Base-by-base conservation (phyloP, 352 stramenopile species). In the Halophytophthora batemanensis region DNA sequence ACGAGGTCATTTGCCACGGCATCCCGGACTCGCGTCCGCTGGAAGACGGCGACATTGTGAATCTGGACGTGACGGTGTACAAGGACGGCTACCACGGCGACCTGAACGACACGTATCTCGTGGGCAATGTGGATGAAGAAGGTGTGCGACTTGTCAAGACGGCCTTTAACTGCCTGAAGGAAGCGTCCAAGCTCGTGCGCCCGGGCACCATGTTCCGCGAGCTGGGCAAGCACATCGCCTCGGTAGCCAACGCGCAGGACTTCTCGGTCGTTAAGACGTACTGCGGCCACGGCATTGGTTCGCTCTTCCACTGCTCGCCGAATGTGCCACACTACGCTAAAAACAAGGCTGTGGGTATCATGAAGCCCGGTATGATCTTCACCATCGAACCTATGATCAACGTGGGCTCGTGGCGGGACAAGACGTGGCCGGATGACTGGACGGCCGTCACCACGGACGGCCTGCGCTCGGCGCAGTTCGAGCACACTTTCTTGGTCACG, bases 351-450 rank as follows among this genome's bases (percentile, higher is more conserved):
- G 71, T 87, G 46, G 96, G 96, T 28, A 88, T 97, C 17, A 98
- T 99, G 89, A 97, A 96, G 52, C 80, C 85, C 8, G 95, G 95
- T 29, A 90, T 98, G 66, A 94, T 98, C 25, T 99, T 99, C 71
- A 99, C 96, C 0, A 98, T 99, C 49, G 96, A 99, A 66, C 96
- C 96, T 15, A 99, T 99, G 96, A 98, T 99, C 66, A 99, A 98
- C 76, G 66, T 95, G n/a, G 96, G 70, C 34, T 64, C 69, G 61
- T 82, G 77, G 85, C 59, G 90, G 88, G 80, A 87, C 59, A 53
- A 71, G 53, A 97, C 84, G 7, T 99, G 96, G 96, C 87, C 86
- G 17, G 96, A 99, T 64, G 94, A 98, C 64, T 99, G 96, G 96
- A 98, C 96, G 19, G 90, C 84, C 11, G 90, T 97, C 4, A 99